Evolutionary conservation across 1,284 basidiomycete genomes (phyloP), one percentile per base, ranked within the genome.

Genomic region (Dichomitus squalens): DNA sequence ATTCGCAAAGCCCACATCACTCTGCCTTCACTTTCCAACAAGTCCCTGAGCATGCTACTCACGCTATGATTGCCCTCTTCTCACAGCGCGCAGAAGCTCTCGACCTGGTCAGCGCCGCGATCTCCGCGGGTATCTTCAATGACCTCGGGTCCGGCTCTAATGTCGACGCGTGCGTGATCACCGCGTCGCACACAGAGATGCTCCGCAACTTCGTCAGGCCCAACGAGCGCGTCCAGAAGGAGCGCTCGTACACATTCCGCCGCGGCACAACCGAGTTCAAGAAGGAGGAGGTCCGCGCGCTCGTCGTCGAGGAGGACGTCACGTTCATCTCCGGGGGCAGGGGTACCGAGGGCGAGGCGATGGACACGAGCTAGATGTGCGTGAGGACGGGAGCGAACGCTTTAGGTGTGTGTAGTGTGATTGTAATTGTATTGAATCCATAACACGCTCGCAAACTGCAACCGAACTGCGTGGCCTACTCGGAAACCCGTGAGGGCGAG

Each of bases 91-190:
- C 86, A 54, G 90, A 92, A 46, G 96, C 96, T 1, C 85, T 98
- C 56, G 78, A 80, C 20, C 81, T 99, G 11, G 96, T 98, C 20
- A 87, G 89, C 41, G 82, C 86, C 43, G 96, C 97, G 29, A 90
- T 99, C 69, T 88, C 90, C 46, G 91, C 94, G 1, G 97, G 97
- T 84, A 96, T 99, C 72, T 99, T 98, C 83, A 99, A 99, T 79
- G 97, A 99, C 79, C 83, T 99, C 39, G 97, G 97, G 8, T 98
- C 95, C 0, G 97, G 97, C 51, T 95, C 92, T 20, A 99, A 99
- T 72, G 88, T 99, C 66, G 97, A 99, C 73, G 96, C 96, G 0
- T 96, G 95, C 72, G 85, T 99, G 59, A 97, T 99, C 75, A 94
- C 92, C 9, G 86, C 88, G 53, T 75, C 80, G 52, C 78, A 87